Percentiles rank a stretch among this genome's conserved stretches.
phyloP scores from a whole-genome alignment of 2,329 filamentous ascomycete species.

The Fusarium bactridioides region DNA sequence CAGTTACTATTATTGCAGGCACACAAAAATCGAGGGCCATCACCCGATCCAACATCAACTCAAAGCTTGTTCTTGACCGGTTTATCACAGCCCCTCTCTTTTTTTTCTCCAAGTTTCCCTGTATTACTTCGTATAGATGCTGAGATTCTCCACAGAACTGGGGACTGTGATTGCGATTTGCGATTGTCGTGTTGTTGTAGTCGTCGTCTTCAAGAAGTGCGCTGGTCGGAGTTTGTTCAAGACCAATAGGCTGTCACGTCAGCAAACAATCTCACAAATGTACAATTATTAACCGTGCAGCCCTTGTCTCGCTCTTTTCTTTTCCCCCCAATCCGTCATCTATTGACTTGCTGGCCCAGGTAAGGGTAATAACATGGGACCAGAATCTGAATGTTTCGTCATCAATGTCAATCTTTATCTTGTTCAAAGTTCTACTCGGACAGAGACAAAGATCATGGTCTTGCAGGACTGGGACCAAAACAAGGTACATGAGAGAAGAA shows the following conservation, averaged over 20 bases:
- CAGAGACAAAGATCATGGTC: background rate
- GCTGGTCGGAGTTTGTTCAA: too few relatives aligned
- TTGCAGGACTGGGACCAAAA: background rate
- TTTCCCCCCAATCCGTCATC: background rate
- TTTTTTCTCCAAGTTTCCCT: conserved; percentile 10
- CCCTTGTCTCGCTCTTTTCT: background rate
- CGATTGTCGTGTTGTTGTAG: background rate
- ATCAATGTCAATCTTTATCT: conserved; percentile 21
- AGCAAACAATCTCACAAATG: background rate
- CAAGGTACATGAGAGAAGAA: conserved; percentile 2
- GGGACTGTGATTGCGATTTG: conserved; percentile 8
- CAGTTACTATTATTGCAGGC: conserved; percentile 21
- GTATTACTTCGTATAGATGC: conserved; percentile 25
- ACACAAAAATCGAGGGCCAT: conserved; percentile 6
- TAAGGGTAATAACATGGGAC: background rate
- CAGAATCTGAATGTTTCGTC: conserved; percentile 1
- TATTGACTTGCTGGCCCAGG: background rate
- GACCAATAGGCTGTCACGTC: background rate
- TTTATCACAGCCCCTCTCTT: conserved; percentile 26
- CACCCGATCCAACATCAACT: conserved; percentile 24
- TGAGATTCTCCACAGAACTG: conserved; percentile 24
- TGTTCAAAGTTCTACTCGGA: background rate
- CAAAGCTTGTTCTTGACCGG: conserved; percentile 27
- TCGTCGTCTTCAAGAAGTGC: too few relatives aligned
- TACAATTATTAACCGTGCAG: background rate